phyloP scores from a whole-genome alignment of 805 yeast species.

The Candida nitratophila region DNA sequence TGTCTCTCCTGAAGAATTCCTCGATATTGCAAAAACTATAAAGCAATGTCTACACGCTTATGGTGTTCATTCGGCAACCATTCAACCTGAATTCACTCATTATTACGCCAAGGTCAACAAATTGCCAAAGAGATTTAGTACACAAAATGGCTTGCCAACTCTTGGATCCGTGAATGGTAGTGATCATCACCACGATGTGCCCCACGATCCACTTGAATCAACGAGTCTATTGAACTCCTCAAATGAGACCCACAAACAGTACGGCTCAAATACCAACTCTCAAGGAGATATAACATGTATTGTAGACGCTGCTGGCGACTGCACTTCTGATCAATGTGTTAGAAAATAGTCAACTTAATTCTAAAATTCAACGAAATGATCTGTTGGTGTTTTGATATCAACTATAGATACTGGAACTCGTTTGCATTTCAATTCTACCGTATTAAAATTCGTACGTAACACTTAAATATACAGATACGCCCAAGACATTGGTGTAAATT shows the following conservation, averaged over 20 bases:
- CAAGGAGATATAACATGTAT: slow-evolving; percentile 27
- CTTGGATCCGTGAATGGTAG: neutral
- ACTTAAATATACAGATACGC: too few species aligned
- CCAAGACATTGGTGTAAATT: too few species aligned
- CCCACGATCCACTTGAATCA: neutral
- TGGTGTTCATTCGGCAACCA: slow-evolving; percentile 90
- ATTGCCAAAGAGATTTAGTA: slow-evolving; percentile 23
- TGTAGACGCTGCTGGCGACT: slow-evolving; percentile 45
- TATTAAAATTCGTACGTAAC: too few species aligned
- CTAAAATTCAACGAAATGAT: too few species aligned
- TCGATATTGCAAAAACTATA: slow-evolving; percentile 65
- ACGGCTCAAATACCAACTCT: neutral
- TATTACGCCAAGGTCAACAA: slow-evolving; percentile 23
- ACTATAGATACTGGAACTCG: too few species aligned
- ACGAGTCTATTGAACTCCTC: neutral
- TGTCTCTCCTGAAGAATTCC: slow-evolving; percentile 56
- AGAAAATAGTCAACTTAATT: neutral
- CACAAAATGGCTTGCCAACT: slow-evolving; percentile 9
- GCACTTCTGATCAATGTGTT: slow-evolving; percentile 40
- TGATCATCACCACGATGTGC: too few species aligned
- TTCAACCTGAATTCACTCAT: slow-evolving; percentile 82
- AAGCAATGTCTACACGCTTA: slow-evolving; percentile 72
- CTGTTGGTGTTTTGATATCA: too few species aligned
- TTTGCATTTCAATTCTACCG: too few species aligned
- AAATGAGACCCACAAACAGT: neutral